A percentile compares a stretch with the other conserved stretches of the same genome.
These are phyloP conservation scores for Tylopilus felleus DNA, from an alignment of 768 basidiomycete genomes.

Conservation along the genomic window DNA sequence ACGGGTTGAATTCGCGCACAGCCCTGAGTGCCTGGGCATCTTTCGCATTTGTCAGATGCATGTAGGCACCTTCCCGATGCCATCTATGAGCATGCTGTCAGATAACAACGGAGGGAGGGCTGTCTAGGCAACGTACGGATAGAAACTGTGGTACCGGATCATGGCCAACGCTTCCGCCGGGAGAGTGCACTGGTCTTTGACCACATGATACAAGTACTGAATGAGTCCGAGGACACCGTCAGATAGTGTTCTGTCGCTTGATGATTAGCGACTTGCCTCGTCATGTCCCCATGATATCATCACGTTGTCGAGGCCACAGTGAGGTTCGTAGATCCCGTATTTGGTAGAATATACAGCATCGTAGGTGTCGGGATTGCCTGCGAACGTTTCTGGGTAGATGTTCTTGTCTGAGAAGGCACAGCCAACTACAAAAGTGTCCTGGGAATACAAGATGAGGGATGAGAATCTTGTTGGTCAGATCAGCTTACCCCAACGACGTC, in stretches of 20 bases:
- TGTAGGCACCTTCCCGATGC: constrained; percentile 88
- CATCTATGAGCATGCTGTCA: constrained; percentile 41
- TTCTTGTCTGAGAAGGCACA: constrained; percentile 83
- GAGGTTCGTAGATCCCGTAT: constrained; percentile 70
- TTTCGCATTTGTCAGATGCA: constrained; percentile 71
- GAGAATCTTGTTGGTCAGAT: not conserved
- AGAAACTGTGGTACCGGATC: constrained; percentile 95
- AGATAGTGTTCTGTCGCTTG: not conserved
- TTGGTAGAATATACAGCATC: constrained; percentile 68
- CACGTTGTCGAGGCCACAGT: constrained; percentile 82
- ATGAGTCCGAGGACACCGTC: constrained; percentile 3
- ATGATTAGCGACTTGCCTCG: constrained; percentile 53
- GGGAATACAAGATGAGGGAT: constrained; percentile 3
- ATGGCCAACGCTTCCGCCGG: constrained; percentile 83
- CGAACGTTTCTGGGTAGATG: constrained; percentile 78
- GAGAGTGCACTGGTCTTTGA: constrained; percentile 78
- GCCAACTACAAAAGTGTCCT: constrained; percentile 80
- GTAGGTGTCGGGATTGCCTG: constrained; percentile 62
- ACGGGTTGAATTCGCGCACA: constrained; percentile 87
- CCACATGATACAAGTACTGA: constrained; percentile 79
- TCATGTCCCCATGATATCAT: constrained; percentile 93
- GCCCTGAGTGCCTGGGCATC: constrained; percentile 65
- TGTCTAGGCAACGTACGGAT: constrained; percentile 52
- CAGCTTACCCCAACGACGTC: constrained; percentile 81
- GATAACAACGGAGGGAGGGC: not conserved